Percentiles rank a stretch among this genome's conserved stretches.
phyloP scores from a whole-genome alignment of 495 filamentous ascomycete species.

The Xylaria grammica region DNA sequence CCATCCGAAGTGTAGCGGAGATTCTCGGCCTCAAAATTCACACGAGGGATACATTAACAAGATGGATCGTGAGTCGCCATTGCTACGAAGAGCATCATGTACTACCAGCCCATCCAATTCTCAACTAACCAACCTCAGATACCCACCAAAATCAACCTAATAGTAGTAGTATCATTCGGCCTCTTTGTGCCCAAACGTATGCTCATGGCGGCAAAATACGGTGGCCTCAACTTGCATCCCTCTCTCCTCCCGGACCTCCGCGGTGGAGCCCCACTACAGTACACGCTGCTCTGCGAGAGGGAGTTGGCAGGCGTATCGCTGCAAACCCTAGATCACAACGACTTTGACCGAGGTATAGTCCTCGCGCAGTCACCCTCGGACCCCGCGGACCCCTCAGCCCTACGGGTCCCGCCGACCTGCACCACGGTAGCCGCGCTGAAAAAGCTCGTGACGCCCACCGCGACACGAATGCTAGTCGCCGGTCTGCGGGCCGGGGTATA shows the following conservation, averaged over 20 bases:
- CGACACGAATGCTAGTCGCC: slow-evolving; percentile 66
- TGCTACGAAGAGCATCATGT: not conserved
- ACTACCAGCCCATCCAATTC: not conserved
- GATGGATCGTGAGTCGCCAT: slow-evolving; percentile 68
- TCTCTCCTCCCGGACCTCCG: slow-evolving; percentile 88
- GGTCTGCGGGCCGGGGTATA: slow-evolving; percentile 65
- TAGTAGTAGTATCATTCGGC: slow-evolving; percentile 96
- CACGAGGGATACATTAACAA: slow-evolving; percentile 76
- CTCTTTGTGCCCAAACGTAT: slow-evolving; percentile 82
- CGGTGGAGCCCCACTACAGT: slow-evolving; percentile 76
- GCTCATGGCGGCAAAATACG: slow-evolving; percentile 71
- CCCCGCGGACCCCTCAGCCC: slow-evolving; percentile 9
- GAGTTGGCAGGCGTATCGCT: slow-evolving; percentile 72
- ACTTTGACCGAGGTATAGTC: slow-evolving; percentile 79
- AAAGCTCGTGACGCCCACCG: slow-evolving; percentile 51
- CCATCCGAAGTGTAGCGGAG: slow-evolving; percentile 69
- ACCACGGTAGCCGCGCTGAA: slow-evolving; percentile 32
- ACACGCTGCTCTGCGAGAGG: slow-evolving; percentile 68
- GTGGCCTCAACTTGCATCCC: slow-evolving; percentile 92
- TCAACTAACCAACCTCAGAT: slow-evolving; percentile 53
- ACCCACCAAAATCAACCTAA: slow-evolving; percentile 72
- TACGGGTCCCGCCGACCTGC: slow-evolving; percentile 25
- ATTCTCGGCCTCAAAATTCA: slow-evolving; percentile 70
- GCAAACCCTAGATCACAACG: slow-evolving; percentile 76
- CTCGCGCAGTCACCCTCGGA: slow-evolving; percentile 62